Percentiles rank a stretch among this genome's conserved stretches.
Conservation (phyloP, 345 rosid genomes). For the Citrus unshiu region DNA sequence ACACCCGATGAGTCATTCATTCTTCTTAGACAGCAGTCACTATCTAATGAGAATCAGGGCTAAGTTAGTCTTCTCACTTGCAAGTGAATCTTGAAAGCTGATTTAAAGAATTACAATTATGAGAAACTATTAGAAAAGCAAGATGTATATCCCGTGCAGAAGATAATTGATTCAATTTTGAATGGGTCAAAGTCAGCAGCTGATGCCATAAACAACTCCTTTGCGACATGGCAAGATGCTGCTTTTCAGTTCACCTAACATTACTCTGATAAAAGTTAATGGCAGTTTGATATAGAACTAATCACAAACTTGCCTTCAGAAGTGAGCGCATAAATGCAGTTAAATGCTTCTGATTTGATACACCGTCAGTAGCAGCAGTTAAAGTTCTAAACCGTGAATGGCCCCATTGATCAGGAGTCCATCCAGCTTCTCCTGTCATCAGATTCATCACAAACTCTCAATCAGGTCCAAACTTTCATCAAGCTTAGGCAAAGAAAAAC, state of each 20-base stretch:
- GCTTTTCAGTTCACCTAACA: background rate
- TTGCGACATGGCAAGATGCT: background rate
- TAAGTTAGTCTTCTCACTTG: background rate
- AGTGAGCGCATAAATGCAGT: slow-evolving; percentile 85
- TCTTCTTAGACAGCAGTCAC: background rate
- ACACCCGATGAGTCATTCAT: background rate
- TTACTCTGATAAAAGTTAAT: background rate
- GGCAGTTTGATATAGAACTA: slow-evolving; percentile 1
- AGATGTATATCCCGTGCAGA: background rate
- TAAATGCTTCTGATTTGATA: slow-evolving; percentile 69
- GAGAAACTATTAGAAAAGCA: background rate
- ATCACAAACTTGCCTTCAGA: slow-evolving; percentile 57
- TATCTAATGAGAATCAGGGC: background rate
- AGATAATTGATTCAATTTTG: background rate
- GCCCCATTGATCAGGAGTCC: slow-evolving; percentile 98
- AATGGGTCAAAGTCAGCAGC: background rate
- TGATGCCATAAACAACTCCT: background rate
- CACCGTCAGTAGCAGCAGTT: slow-evolving; percentile 46
- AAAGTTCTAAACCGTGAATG: slow-evolving; percentile 74
- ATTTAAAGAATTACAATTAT: background rate
- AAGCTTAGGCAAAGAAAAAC: background rate
- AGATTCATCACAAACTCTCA: slow-evolving; percentile 6
- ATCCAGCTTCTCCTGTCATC: slow-evolving; percentile 85
- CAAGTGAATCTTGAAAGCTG: background rate
- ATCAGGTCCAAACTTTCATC: slow-evolving; percentile 14